phyloP scores from a whole-genome alignment of 441 rosid species.

The Flueggea neowawraea region DNA sequence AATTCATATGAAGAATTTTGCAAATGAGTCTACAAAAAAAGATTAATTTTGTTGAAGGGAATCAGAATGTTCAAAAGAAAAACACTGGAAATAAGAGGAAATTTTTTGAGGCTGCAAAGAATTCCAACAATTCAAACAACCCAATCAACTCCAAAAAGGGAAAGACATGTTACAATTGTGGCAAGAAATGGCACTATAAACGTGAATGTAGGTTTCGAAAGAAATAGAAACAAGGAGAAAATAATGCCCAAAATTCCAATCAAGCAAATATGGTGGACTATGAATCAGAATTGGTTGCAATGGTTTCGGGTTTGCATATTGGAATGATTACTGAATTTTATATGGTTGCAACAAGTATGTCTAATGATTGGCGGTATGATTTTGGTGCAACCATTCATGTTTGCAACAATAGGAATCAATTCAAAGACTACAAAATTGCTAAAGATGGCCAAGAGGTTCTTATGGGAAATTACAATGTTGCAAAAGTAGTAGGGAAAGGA shows the following conservation, averaged over 20 bases:
- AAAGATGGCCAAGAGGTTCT: not conserved
- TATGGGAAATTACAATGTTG: too few relatives aligned
- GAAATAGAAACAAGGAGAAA: not conserved
- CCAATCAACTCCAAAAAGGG: not conserved
- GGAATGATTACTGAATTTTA: not conserved
- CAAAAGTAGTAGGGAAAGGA: too few relatives aligned
- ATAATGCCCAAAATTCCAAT: too few relatives aligned
- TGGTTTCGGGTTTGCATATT: too few relatives aligned
- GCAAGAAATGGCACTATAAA: not conserved
- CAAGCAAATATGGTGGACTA: not conserved
- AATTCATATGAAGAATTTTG: too few relatives aligned
- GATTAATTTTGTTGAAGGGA: not conserved
- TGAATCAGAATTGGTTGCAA: not conserved
- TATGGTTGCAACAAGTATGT: not conserved
- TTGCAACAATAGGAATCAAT: not conserved
- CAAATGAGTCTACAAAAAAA: too few relatives aligned
- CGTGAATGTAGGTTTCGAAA: too few relatives aligned
- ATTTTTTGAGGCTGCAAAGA: not conserved
- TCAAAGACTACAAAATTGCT: conserved; percentile 3
- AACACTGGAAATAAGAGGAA: not conserved
- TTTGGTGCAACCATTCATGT: too few relatives aligned
- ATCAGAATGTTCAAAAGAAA: not conserved
- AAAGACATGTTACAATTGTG: not conserved
- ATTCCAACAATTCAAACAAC: too few relatives aligned
- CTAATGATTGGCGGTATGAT: not conserved